Base-by-base conservation (phyloP, 305 asterid genomes). In the Ilex paraguariensis region DNA sequence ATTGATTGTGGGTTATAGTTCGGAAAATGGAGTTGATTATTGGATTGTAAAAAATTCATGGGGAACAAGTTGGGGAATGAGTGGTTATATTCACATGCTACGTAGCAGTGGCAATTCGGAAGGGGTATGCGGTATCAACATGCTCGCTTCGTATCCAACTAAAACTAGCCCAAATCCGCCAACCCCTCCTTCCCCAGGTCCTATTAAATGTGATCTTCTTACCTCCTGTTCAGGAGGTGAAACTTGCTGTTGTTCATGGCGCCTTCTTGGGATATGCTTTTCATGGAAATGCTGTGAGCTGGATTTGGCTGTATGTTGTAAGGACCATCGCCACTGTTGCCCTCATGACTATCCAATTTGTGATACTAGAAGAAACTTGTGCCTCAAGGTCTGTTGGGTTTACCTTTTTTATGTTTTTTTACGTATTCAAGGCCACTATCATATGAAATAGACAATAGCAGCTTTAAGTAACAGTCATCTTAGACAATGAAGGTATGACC, bases 21-120 rank as follows among this genome's bases (percentile, higher is more conserved):
- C 99, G 6, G 60, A 79, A 75, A 64, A 80, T 31, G 97, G 99
- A 13, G 70, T 72, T 45, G 97, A 93, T 71, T 90, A 84, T 13
- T 93, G 99, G 99, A 90, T 90, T 13, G 48, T 93, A 33, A 93
- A 93, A 69, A 93, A 93, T 63, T 87, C 99, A 15, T 93, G 97
- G 99, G 97, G 99, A 57, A 77, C 65, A 49, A 62, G 31, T 14
- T 87, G 99, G 97, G 99, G 99, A 57, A 81, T 86, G 4, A 46
- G 80, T 3, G 99, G 99, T 16, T 93, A 87, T 11, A 81, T 90
- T 69, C 67, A 80, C 69, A 86, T 93, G 84, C 75, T 60, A 32
- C 69, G 97, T 33, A 86, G 77, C 53, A 64, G 75, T 5, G 92
- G 83, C 54, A 64, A 67, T 45, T 65, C 74, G 10, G 74, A 76